phyloP scores from a whole-genome alignment of 192 early-diverging fungal genomes.

The Borealophlyctis nickersoniae region DNA sequence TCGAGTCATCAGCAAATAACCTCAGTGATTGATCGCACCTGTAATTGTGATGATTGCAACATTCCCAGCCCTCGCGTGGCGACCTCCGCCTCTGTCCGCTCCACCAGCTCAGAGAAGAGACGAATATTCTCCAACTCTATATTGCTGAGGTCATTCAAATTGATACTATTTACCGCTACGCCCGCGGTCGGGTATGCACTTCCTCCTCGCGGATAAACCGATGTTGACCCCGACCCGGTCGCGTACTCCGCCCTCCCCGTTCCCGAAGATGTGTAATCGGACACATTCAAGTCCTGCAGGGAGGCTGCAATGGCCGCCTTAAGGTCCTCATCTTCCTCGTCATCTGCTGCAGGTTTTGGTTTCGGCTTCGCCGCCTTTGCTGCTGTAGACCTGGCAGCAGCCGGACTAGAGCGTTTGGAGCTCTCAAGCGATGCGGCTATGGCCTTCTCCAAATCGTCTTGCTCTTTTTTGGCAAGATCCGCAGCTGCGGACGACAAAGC shows the following conservation, averaged over 20 bases:
- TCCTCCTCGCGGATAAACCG: background rate
- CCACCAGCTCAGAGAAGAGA: constrained; percentile 83
- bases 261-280: background rate
- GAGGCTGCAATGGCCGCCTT: constrained; percentile 91
- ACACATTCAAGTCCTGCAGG: constrained; percentile 64
- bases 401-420: constrained; percentile 13
- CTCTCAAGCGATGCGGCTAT: constrained; percentile 37
- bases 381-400: constrained; percentile 6
- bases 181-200: background rate
- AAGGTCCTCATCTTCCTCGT: constrained; percentile 83
- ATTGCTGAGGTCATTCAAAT: constrained; percentile 59
- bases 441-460: constrained; percentile 41
- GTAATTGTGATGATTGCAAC: constrained; percentile 75
- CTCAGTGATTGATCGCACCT: constrained; percentile 33
- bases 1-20: constrained; percentile 3
- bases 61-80: constrained; percentile 65
- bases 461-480: constrained; percentile 35
- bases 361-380: constrained; percentile 7
- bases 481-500: background rate
- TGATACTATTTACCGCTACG: background rate
- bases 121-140: constrained; percentile 87
- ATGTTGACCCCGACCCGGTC: background rate
- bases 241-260: background rate
- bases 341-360: constrained; percentile 10
- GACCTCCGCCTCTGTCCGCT: constrained; percentile 67